Conservation (phyloP, 2,329 filamentous ascomycete species). For the Coniochaeta sp. region DNA sequence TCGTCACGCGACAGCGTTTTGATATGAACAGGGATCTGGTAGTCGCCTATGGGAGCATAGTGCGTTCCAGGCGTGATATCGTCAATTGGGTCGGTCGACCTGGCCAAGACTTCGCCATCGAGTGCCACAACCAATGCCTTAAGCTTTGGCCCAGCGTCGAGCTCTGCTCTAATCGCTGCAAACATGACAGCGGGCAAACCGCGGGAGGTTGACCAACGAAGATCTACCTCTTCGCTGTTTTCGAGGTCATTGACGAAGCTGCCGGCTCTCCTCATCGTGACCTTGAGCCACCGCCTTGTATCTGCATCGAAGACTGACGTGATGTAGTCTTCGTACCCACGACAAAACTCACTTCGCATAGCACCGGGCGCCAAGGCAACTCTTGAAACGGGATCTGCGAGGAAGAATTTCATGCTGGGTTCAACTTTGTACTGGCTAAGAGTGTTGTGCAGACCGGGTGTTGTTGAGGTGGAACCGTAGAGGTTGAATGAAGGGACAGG, state of each 20-base stretch:
- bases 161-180: background rate
- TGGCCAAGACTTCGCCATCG: background rate
- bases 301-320: background rate
- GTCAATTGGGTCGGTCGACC: background rate
- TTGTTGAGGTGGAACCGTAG: too few species aligned
- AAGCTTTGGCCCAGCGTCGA: background rate
- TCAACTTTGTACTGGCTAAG: too few species aligned
- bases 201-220: too few species aligned
- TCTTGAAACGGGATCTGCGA: too few species aligned
- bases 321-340: too few species aligned
- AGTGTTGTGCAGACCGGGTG: too few species aligned
- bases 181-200: background rate
- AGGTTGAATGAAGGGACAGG: too few species aligned
- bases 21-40: background rate
- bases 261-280: background rate
- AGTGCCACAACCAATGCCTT: background rate
- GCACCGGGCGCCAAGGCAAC: background rate
- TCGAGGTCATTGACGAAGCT: too few species aligned
- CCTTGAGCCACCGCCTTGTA: background rate
- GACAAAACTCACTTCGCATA: too few species aligned
- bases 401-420: too few species aligned
- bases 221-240: too few species aligned
- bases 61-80: background rate
- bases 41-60: background rate
- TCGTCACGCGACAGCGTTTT: background rate